Evolutionary conservation across 2,329 filamentous ascomycete species (phyloP), one percentile per base, ranked within the genome.

Genomic region (Cladophialophora immunda): DNA sequence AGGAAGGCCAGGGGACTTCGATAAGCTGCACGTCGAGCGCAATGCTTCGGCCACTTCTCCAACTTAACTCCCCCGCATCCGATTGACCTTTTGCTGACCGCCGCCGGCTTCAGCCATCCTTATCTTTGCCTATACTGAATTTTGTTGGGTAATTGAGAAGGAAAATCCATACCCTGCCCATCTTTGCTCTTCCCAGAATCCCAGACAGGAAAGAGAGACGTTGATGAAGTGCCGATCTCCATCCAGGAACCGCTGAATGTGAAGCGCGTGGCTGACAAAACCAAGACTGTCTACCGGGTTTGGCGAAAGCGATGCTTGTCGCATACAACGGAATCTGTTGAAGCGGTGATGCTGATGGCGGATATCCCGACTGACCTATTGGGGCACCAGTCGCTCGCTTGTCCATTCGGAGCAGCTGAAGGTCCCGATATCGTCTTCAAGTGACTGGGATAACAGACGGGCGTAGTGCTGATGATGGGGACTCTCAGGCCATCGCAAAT

Each of bases 121-220:
- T 55, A 30, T 55, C 29, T 30, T 55, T 34, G 29, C 53, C 25
- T 55, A 27, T 29, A 32, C 19, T 22, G 17, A 5, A 32, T 32
- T 8, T 32, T n/a, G 29, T 55, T n/a, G 53, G 5, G 45, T 50
- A 27, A 50, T 27, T 27, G 45, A 25, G 50, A 29, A 54, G 7
- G 27, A 55, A n/a, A n/a, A 4, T 55, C 17, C 3, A n/a, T 55
- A 29, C 11, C 27, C 7, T 55, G 2, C 25, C 27, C 29, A 8
- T 3, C 29, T 30, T 34, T 32, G 27, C 8, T 55, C 53, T 55
- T 22, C 9, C 25, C 27, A 19, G 32, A 27, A 6, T 32, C 53
- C 53, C 19, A 55, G 53, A 55, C 53, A 55, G 53, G 53, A 55
- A 55, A 55, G 53, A 55, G 53, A 55, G 53, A n/a, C 45, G 45